A percentile compares a stretch with the other conserved stretches of the same genome.
These are phyloP conservation scores for Thinopyrum elongatum DNA, from an alignment of 176 grass and related monocot species.

Conservation along the genomic window DNA sequence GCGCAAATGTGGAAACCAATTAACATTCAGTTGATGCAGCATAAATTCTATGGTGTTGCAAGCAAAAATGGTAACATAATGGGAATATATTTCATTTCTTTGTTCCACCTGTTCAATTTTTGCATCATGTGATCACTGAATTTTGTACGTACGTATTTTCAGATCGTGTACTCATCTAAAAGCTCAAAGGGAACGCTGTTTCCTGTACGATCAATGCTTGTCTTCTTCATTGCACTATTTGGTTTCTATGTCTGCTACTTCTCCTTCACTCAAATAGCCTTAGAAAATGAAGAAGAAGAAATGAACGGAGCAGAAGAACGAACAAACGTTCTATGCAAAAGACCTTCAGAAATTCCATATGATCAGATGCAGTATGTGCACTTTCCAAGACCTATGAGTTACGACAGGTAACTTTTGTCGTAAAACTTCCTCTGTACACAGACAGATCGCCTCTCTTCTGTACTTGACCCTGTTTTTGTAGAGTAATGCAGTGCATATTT, in stretches of 20 bases:
- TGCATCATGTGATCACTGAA: background rate
- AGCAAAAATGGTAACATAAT: slow-evolving; percentile 53
- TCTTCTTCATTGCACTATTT: slow-evolving; percentile 73
- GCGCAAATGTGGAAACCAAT: background rate
- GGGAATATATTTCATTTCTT: background rate
- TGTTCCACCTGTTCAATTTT: background rate
- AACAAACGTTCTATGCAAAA: slow-evolving; percentile 34
- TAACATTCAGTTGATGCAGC: slow-evolving; percentile 18
- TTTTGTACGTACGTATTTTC: slow-evolving; percentile 9
- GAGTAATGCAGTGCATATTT: too few species aligned
- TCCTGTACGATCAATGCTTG: slow-evolving; percentile 51
- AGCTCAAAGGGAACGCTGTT: slow-evolving; percentile 45
- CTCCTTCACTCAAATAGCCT: slow-evolving; percentile 61
- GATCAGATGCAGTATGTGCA: slow-evolving; percentile 58
- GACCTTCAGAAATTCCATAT: slow-evolving; percentile 24
- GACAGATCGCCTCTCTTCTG: background rate
- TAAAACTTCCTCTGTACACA: background rate
- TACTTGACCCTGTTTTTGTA: background rate
- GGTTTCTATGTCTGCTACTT: slow-evolving; percentile 71
- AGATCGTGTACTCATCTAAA: slow-evolving; percentile 63
- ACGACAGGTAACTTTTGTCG: slow-evolving; percentile 46
- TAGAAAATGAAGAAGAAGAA: slow-evolving; percentile 42
- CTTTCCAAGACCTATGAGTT: slow-evolving; percentile 71
- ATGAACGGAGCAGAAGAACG: background rate
- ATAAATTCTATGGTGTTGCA: background rate